Conservation (phyloP, 352 stramenopile genomes). For the Globisporangium nodosum region DNA sequence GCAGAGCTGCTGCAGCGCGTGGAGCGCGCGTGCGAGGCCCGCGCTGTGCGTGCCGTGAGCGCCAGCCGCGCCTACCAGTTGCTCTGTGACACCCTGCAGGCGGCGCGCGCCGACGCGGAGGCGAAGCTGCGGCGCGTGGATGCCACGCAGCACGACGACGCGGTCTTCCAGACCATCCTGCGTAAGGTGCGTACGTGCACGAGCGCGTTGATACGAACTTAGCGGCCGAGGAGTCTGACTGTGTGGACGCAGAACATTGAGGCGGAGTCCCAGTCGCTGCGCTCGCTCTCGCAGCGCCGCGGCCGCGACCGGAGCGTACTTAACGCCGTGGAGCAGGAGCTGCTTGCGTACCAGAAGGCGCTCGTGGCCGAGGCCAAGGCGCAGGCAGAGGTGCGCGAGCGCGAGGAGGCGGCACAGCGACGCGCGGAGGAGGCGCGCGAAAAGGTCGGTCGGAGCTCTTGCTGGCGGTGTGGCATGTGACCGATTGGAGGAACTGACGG, state of each 20-base stretch:
- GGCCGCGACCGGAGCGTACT: slow-evolving; percentile 32
- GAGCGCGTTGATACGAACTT: not conserved
- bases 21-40: slow-evolving; percentile 55
- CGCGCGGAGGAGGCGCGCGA: slow-evolving; percentile 27
- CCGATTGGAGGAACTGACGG: not conserved
- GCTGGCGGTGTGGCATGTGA: not conserved
- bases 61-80: slow-evolving; percentile 49
- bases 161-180: slow-evolving; percentile 19
- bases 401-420: slow-evolving; percentile 25
- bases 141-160: slow-evolving; percentile 9
- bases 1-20: slow-evolving; percentile 57
- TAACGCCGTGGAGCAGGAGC: slow-evolving; percentile 38
- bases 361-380: slow-evolving; percentile 21
- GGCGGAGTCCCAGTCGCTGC: slow-evolving; percentile 25
- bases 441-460: slow-evolving; percentile 17
- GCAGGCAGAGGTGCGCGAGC: slow-evolving; percentile 26
- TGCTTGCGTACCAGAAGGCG: slow-evolving; percentile 38
- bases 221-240: not conserved
- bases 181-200: slow-evolving; percentile 12
- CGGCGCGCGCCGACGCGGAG: slow-evolving; percentile 45
- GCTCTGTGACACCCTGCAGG: slow-evolving; percentile 57
- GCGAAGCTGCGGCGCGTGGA: slow-evolving; percentile 28
- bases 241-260: slow-evolving; percentile 10
- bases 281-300: slow-evolving; percentile 38
- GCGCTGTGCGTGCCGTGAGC: slow-evolving; percentile 45